These are phyloP conservation scores for Gremmenia infestans DNA, from an alignment of 2,329 filamentous ascomycete genomes.

Conservation along the genomic window DNA sequence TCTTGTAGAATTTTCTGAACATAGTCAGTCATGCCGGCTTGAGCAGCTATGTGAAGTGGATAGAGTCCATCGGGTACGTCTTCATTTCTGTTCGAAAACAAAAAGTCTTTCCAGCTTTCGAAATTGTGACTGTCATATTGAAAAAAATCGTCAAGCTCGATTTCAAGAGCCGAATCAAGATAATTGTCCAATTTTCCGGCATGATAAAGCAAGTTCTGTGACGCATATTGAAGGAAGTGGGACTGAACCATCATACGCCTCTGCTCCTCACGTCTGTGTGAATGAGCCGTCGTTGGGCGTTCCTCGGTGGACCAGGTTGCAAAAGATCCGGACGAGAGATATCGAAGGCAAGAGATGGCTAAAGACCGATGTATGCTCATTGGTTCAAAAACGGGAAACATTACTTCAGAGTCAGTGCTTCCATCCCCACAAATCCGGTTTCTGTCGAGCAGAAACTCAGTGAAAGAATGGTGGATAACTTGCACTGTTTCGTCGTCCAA, in stretches of 20 bases:
- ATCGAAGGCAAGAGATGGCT: conserved; percentile 7
- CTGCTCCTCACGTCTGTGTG: neutral
- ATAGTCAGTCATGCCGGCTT: conserved; percentile 7
- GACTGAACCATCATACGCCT: neutral
- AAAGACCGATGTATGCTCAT: conserved; percentile 3
- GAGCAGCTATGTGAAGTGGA: conserved; percentile 24
- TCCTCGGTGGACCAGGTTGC: neutral
- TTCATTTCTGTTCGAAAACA: neutral
- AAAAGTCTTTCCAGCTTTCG: conserved; percentile 2
- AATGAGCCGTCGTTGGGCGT: neutral
- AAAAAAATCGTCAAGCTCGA: neutral
- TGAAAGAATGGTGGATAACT: conserved; percentile 45
- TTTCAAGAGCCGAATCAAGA: neutral
- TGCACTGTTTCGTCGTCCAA: conserved; percentile 40
- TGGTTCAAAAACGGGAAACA: conserved; percentile 11
- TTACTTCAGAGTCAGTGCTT: neutral
- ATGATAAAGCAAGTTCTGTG: neutral
- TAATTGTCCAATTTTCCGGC: neutral
- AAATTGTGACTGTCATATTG: neutral
- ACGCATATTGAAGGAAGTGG: conserved; percentile 3
- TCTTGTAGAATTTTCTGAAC: neutral
- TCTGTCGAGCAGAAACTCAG: conserved; percentile 38
- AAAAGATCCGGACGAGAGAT: conserved; percentile 9
- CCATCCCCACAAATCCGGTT: neutral
- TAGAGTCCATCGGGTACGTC: neutral